Base-by-base conservation (phyloP, 768 basidiomycete genomes). In the Lanmaoa pseudosensibilis region DNA sequence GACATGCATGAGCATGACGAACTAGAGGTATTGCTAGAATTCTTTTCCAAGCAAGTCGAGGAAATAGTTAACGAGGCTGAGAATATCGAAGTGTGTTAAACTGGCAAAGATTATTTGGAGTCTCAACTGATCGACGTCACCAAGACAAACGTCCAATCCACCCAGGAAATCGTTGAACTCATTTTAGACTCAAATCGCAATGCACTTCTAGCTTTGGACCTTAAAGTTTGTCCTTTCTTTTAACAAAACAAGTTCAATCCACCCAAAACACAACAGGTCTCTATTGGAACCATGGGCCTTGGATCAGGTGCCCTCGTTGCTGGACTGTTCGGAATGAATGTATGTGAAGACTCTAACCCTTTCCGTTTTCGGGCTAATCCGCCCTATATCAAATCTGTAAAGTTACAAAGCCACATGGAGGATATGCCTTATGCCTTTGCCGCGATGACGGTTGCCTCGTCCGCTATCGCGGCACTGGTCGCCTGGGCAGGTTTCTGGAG, bases 101-200 rank as follows among this genome's bases (percentile, higher is more conserved):
- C 19, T 23, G 30, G 12, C 36, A 38, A 34, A 38, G 19, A 34
- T 21, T 4, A n/a, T 34, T 48, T 8, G 0, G 38, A 38, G 18
- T 45, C 19, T 23, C 30, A 15, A 11, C 48, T 55, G 21, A 66
- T 54, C 32, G 37, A 45, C 46, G 11, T 39, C 11, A 15, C 49
- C 43, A 56, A 45, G 93, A 84, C 81, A 52, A 98, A 98, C 69
- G 92, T 98, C 38, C 90, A 94, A 74, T 94, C 94, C 13, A 98
- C 96, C 0, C 96, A 98, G 77, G 96, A 98, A 74, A 98, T 98
- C 51, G 92, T 96, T 2, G 96, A 98, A 72, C 81, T 98, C 56
- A 94, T 98, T 66, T 80, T 98, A 39, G 96, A 98, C 71, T 90
- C 94, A 46, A 97, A 97, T 75, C 88, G 96, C 46, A 98, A 98